A percentile compares a stretch with the other conserved stretches of the same genome.
phyloP scores from a whole-genome alignment of 768 basidiomycete species.

The Calocera cornea region DNA sequence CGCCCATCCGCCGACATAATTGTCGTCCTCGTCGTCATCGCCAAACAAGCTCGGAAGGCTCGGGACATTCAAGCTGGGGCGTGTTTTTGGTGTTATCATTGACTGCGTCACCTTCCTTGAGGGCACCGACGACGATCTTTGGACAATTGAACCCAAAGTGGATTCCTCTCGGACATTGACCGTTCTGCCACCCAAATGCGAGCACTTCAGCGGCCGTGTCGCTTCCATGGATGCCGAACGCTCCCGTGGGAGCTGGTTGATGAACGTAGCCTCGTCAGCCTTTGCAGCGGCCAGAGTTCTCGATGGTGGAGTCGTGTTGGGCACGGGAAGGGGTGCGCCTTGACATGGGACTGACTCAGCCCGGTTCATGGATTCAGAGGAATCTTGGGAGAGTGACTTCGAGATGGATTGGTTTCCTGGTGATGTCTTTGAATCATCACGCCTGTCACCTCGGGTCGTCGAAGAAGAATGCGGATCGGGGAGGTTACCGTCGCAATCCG shows the following conservation, averaged over 20 bases:
- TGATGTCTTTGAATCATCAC: too few relatives aligned
- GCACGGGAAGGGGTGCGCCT: too few relatives aligned
- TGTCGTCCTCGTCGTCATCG: neutral
- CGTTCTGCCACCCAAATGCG: neutral
- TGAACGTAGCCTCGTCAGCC: neutral
- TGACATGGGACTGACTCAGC: too few relatives aligned
- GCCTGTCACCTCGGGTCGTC: too few relatives aligned
- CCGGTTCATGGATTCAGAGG: too few relatives aligned
- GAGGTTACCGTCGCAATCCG: too few relatives aligned
- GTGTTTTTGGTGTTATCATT: neutral
- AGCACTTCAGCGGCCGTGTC: neutral
- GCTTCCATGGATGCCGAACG: neutral
- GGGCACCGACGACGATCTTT: neutral
- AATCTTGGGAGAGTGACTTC: too few relatives aligned
- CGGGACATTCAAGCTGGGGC: neutral
- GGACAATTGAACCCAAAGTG: neutral
- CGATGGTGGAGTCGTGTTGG: neutral
- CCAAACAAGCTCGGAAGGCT: neutral
- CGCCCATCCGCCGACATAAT: conserved; percentile 1
- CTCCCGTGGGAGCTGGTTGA: neutral
- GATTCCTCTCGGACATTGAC: neutral
- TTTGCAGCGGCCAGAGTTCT: neutral
- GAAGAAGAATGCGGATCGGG: too few relatives aligned
- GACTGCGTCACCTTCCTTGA: neutral
- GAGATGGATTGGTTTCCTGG: too few relatives aligned